Conservation (phyloP, 2,329 filamentous ascomycete species). For the Stagonosporopsis chrysanthemi region DNA sequence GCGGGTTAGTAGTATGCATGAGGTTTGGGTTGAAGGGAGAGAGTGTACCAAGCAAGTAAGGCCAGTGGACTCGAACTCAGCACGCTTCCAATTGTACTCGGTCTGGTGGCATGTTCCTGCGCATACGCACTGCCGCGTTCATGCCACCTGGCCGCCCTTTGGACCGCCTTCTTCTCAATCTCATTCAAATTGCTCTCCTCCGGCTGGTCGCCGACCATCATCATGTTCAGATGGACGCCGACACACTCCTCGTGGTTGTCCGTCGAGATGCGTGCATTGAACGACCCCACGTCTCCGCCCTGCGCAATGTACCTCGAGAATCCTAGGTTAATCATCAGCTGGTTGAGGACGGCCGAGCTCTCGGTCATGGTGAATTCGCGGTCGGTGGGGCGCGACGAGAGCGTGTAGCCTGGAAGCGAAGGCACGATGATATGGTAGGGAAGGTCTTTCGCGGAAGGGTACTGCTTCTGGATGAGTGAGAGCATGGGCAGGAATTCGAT, state of each 20-base stretch:
- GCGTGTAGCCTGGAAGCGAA: slow-evolving; percentile 63
- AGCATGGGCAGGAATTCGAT: slow-evolving; percentile 65
- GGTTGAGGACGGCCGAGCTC: slow-evolving; percentile 57
- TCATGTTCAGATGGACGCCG: slow-evolving; percentile 47
- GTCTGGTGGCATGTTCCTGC: slow-evolving; percentile 61
- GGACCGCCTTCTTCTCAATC: slow-evolving; percentile 29
- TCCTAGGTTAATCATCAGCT: slow-evolving; percentile 63
- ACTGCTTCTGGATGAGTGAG: slow-evolving; percentile 56
- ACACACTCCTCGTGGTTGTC: slow-evolving; percentile 57
- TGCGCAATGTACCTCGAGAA: slow-evolving; percentile 64
- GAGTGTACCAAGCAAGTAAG: slow-evolving; percentile 61
- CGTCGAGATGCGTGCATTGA: slow-evolving; percentile 53
- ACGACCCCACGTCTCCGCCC: slow-evolving; percentile 65
- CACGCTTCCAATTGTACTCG: slow-evolving; percentile 64
- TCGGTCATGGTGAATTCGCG: slow-evolving; percentile 54
- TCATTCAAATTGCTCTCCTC: slow-evolving; percentile 27
- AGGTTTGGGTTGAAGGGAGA: neutral
- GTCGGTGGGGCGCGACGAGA: slow-evolving; percentile 57
- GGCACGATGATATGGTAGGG: slow-evolving; percentile 67
- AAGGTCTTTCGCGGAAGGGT: slow-evolving; percentile 55
- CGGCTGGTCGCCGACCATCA: slow-evolving; percentile 14
- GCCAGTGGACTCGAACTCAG: slow-evolving; percentile 64
- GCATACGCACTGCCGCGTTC: slow-evolving; percentile 60
- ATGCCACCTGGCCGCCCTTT: slow-evolving; percentile 42
- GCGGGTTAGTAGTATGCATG: slow-evolving; percentile 2